Conservation (phyloP, 108 stramenopile genomes). For the Schizochytrium sp. region DNA sequence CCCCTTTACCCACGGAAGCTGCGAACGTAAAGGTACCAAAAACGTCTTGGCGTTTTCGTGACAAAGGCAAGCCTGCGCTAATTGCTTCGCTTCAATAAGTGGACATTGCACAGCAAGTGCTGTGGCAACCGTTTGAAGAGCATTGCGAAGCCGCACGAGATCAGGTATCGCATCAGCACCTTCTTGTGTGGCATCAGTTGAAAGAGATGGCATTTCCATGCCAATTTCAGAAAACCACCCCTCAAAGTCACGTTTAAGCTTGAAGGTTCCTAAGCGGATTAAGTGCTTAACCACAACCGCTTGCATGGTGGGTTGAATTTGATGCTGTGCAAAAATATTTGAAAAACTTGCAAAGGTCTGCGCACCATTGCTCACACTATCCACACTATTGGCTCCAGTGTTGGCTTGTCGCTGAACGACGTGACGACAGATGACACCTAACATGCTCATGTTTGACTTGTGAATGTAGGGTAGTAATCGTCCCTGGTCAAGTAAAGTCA, state of each 20-base stretch:
- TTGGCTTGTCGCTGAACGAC: constrained; percentile 18
- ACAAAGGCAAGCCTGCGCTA: background rate
- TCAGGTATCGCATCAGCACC: background rate
- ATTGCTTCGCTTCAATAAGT: background rate
- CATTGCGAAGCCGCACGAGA: constrained; percentile 22
- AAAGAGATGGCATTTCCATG: constrained; percentile 22
- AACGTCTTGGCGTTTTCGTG: background rate
- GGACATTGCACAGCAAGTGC: constrained; percentile 37
- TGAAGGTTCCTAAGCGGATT: background rate
- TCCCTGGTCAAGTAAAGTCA: background rate
- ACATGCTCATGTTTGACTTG: constrained; percentile 47
- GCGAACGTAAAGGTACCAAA: constrained; percentile 42
- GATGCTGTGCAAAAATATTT: background rate
- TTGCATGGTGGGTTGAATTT: background rate
- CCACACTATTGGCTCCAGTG: background rate
- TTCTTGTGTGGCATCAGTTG: background rate
- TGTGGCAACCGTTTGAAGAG: constrained; percentile 3
- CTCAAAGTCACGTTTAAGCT: constrained; percentile 31
- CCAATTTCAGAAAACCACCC: constrained; percentile 50
- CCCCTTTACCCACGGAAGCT: constrained; percentile 58
- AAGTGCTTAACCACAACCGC: constrained; percentile 8
- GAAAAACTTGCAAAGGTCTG: background rate
- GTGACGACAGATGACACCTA: constrained; percentile 11
- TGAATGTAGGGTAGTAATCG: constrained; percentile 47
- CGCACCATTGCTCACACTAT: background rate